Base-by-base conservation (phyloP, 2,329 filamentous ascomycete genomes). In the Pyricularia sp. region DNA sequence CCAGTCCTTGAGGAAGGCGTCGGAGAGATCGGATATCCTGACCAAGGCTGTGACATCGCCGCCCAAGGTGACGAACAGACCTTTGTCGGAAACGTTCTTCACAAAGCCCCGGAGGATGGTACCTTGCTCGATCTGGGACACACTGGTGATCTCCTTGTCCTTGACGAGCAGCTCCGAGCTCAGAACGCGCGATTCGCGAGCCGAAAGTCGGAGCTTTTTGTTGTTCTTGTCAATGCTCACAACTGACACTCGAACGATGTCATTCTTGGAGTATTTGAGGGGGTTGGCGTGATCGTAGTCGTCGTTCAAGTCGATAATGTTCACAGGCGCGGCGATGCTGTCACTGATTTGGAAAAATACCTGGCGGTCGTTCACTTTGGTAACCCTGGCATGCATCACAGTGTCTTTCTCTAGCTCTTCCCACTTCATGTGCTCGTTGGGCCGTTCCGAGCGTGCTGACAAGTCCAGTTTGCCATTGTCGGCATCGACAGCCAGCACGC, bases 1-100 rank as follows among this genome's bases (percentile, higher is more conserved):
- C 94, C 94, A 99, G 67, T 97, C 91, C 76, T 97, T 97, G 71
- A 99, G 78, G 74, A 88, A 99, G 8, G 85, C 84, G 73, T 99
- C 94, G 0, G 93, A 96, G 16, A 99, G 82, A 73, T 97, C 93
- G 10, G 89, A 85, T 64, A 97, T 88, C 69, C 90, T 88, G 62
- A 96, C 89, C 71, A 93, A 88, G 0, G 88, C 93, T 62, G 89
- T 90, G 22, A 96, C 82, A 68, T 88, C 86, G 22, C 90, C 89
- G 59, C 93, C 92, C 3, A 99, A 81, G 30, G 88, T 83, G 61
- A 99, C 84, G 71, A 97, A 96, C 1, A 99, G 76, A 64, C 94
- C 94, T 73, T 92, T 93, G 69, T 96, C 91, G 0, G 90, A 84
- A 57, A 97, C 86, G 69, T 91, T 91, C 77, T 92, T 96, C 70